Base-by-base conservation (phyloP, 371 early-diverging fungal genomes). In the Scutellospora calospora region DNA sequence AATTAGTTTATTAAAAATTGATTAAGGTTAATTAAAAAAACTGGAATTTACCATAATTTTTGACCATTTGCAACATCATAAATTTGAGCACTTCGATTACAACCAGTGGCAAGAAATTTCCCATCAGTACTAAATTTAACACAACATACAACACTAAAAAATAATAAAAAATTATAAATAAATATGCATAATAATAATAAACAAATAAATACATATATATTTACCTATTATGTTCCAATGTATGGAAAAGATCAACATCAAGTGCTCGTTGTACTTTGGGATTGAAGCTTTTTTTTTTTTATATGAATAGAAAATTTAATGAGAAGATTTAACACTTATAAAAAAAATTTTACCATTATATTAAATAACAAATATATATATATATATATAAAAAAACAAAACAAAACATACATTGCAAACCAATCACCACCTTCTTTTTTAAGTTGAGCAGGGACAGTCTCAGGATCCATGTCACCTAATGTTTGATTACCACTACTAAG, bases 61-160 rank as follows among this genome's bases (percentile, higher is more conserved):
- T 88, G 85, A 18, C 96, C 94, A 5, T 93, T 93, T 6, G 83
- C 84, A 38, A 94, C 94, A 85, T 97, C 97, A 85, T 93, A 98
- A 66, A 98, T 94, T 82, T 94, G 95, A 1, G 98, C 95, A 45
- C 90, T 92, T 62, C 94, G 92, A 86, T 98, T 98, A 88, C 97
- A 98, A 6, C 99, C 99, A 1, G 98, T 97, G 29, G 98, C 99
- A 55, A 99, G 89, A 79, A 91, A 94, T 80, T 94, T 92, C 63
- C 98, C 98, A 83, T 98, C 97, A 20, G 91, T 87, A 81, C 97
- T 97, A 82, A 98, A 99, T 77, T 94, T 94, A 68, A 98, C 98
- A 85, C 98, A 99, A 87, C 99, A 99, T 6, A 98, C 99, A 20
- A 99, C 99, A 82, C 94, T 93, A 14, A 79, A 55, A 52, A n/a